These are phyloP conservation scores for Solanum pennellii DNA, from an alignment of 257 asterid species.

Conservation along the genomic window DNA sequence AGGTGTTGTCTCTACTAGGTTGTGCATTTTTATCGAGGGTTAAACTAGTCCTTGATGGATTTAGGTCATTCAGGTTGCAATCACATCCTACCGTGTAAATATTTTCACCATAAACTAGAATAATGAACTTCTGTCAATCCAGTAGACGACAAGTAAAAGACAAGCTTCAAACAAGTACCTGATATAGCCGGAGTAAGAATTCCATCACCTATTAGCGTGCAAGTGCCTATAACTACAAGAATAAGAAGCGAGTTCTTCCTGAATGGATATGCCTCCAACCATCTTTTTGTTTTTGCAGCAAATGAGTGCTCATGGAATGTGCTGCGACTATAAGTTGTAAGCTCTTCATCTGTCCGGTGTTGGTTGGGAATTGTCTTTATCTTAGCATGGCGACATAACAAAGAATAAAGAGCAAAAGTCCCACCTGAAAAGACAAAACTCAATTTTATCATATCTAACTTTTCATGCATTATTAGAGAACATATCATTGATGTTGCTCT, in stretches of 20 bases:
- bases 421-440: constrained; percentile 40
- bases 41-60: background rate
- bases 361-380: constrained; percentile 85
- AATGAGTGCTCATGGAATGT: constrained; percentile 79
- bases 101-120: background rate
- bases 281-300: constrained; percentile 81
- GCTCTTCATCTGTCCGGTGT: constrained; percentile 96
- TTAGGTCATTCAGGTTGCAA: background rate
- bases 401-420: constrained; percentile 89
- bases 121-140: background rate
- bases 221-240: constrained; percentile 77
- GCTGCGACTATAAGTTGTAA: constrained; percentile 91
- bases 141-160: background rate
- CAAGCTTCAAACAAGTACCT: constrained; percentile 28
- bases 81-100: background rate
- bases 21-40: background rate
- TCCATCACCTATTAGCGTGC: constrained; percentile 97
- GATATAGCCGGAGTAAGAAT: constrained; percentile 98
- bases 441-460: background rate
- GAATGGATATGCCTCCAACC: constrained; percentile 69
- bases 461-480: background rate
- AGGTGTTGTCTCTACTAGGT: background rate
- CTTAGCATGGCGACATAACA: constrained; percentile 94
- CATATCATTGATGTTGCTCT: background rate
- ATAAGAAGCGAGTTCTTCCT: constrained; percentile 70